Evolutionary conservation across 192 early-diverging fungal genomes (phyloP).

Genomic region (Chytriomyces confervae): DNA sequence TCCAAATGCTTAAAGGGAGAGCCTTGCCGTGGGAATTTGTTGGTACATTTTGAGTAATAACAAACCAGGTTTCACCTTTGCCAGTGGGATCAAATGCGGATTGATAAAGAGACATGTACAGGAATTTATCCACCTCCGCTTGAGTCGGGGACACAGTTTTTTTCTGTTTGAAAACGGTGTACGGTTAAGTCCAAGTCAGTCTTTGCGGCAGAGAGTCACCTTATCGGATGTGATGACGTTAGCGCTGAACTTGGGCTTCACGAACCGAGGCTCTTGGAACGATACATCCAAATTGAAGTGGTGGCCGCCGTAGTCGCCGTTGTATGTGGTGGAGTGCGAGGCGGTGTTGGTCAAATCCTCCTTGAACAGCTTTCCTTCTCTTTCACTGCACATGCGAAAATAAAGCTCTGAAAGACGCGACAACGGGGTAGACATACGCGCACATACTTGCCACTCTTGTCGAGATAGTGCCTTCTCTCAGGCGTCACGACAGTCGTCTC

Average conservation of each 20-base stretch:
- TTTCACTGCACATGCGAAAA: constrained; percentile 28
- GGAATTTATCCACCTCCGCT: constrained; percentile 33
- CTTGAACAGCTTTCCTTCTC: constrained; percentile 38
- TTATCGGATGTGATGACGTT: constrained; percentile 9
- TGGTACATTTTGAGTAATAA: background rate
- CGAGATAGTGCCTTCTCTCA: constrained; percentile 40
- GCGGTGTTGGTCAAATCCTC: constrained; percentile 27
- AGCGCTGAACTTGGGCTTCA: constrained; percentile 30
- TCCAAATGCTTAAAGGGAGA: constrained; percentile 10
- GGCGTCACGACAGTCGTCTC: constrained; percentile 32
- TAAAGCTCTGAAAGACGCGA: background rate
- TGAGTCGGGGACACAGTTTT: constrained; percentile 18
- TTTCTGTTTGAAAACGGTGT: background rate
- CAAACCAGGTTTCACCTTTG: background rate
- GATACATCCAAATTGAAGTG: constrained; percentile 21
- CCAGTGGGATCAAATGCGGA: constrained; percentile 14
- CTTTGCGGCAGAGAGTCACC: background rate
- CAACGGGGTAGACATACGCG: background rate
- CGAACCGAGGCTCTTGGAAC: constrained; percentile 33
- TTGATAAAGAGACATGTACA: constrained; percentile 40
- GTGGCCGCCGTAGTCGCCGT: constrained; percentile 20
- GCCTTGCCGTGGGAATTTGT: background rate
- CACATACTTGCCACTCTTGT: constrained; percentile 33
- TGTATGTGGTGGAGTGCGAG: constrained; percentile 37
- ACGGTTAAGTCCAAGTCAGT: background rate